Evolutionary conservation across 1,284 basidiomycete species (phyloP), one percentile per base, ranked within the genome.

Genomic region (Fomitopsis betulina): DNA sequence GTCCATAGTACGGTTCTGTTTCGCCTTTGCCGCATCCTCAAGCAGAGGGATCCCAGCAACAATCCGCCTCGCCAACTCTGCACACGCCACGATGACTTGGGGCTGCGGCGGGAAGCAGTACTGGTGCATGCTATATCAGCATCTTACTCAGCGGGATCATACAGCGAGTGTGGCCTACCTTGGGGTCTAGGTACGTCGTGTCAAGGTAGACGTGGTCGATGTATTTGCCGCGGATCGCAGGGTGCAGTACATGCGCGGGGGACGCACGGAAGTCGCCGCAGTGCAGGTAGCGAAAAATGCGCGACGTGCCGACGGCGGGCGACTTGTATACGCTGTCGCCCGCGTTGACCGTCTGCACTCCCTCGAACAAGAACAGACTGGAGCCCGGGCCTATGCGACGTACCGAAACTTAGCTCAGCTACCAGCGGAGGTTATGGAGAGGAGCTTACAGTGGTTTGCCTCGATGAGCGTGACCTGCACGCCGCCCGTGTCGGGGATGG

Each of bases 31-130:
- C 9, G 66, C 64, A 9, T 17, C 73, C 60, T 60, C 52, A 17
- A 42, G 32, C 12, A 60, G 37, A 0, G 63, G 47, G 21, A 62
- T 58, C 15, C 83, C 80, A 3, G 68, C 67, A 2, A 85, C 80
- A 1, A 91, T 72, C 38, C 82, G 78, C 56, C 77, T 79, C 0
- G 93, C 90, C 2, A 98, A 77, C 51, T 93, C 87, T 0, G 92
- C 93, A 69, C 96, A 98, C 0, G 96, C 96, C 32, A 89, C 82
- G 40, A 98, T 90, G 37, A 99, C 96, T 49, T 91, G 82, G 13
- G 93, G 87, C 68, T 99, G 96, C 2, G 96, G 91, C 0, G 97
- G 94, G 67, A 99, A 99, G 55, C 89, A 93, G 72, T 98, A 98
- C 83, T 94, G 59, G 40, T 30, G 15, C 17, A 60, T 17, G 56